These are phyloP conservation scores for Fusarium sarcochroum DNA, from an alignment of 2,329 filamentous ascomycete genomes.

Conservation along the genomic window DNA sequence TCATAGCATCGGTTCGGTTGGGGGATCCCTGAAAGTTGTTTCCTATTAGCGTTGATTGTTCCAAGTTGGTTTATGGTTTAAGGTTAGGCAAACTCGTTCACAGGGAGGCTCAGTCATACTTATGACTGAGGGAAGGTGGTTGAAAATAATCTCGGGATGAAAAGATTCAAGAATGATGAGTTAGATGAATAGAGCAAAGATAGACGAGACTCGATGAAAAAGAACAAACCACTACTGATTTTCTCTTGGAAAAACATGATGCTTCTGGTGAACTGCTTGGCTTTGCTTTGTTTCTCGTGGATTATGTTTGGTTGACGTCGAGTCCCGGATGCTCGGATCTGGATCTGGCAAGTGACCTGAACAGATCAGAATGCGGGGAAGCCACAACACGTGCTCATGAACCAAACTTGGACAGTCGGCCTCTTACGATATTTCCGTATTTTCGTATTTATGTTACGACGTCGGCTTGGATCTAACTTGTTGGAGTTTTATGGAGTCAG, in stretches of 20 bases:
- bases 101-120: slow-evolving; percentile 13
- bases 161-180: slow-evolving; percentile 30
- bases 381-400: slow-evolving; percentile 28
- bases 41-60: slow-evolving; percentile 41
- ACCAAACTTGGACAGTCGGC: not conserved
- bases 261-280: not conserved
- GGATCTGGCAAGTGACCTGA: slow-evolving; percentile 13
- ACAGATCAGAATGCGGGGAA: slow-evolving; percentile 36
- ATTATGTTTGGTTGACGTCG: slow-evolving; percentile 13
- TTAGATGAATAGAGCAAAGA: slow-evolving; percentile 37
- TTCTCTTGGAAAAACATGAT: slow-evolving; percentile 2
- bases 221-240: slow-evolving; percentile 27
- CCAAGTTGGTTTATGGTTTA: slow-evolving; percentile 36
- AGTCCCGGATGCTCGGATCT: slow-evolving; percentile 23
- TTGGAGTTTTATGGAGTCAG: not conserved
- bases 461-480: not conserved
- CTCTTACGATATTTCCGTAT: slow-evolving; percentile 10
- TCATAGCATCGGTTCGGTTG: slow-evolving; percentile 5
- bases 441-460: slow-evolving; percentile 1
- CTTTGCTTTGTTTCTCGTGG: slow-evolving; percentile 5
- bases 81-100: slow-evolving; percentile 11
- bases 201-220: slow-evolving; percentile 38
- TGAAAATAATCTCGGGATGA: slow-evolving; percentile 27
- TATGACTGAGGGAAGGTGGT: slow-evolving; percentile 12
- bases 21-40: slow-evolving; percentile 10